Base-by-base conservation (phyloP, 768 basidiomycete species). In the Sarcodon sp. region DNA sequence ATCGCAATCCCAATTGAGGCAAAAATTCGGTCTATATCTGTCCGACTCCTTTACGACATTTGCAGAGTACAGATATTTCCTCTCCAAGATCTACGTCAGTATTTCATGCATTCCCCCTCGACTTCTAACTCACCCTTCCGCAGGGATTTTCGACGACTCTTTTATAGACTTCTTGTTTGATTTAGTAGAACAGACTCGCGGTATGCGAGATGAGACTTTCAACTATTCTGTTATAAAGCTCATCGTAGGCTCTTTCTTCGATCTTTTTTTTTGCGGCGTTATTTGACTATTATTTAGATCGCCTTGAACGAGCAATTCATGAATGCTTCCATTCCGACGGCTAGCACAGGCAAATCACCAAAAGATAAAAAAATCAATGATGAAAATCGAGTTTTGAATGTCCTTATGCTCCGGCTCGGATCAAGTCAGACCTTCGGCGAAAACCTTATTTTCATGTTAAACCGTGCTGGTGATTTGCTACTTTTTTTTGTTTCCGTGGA, bases 391-490 rank as follows among this genome's bases (percentile, higher is more conserved):
- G 82, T 99, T 2, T 64, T 98, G 46, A 71, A 78, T 16, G 80
- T 94, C 0, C 70, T 99, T 18, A 83, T 88, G 70, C 71, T 83
- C n/a, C 79, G 92, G 15, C 64, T 88, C 27, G 82, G 85, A 3
- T 79, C 78, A n/a, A 87, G 81, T 64, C 88, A 87, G 69, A 96
- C 96, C 0, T 96, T 99, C 58, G 92, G 93, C 3, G 93, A 92
- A 67, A 99, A 98, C 61, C 78, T 99, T 73, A 97, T 99, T 49
- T 99, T 97, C 64, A 99, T 99, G 87, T 69, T 99, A 41, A 98
- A 99, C 58, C 81, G 96, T 50, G 87, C 93, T 41, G 76, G 92
- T 93, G 59, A 56, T 87, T 4, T 72, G 10, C 35, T 34, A 13
- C 35, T 1, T n/a, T 47, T 41, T 41, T 1, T 13, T 9, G n/a